These are phyloP conservation scores for Fusarium sp. DNA, from an alignment of 2,329 filamentous ascomycete species.

Conservation along the genomic window DNA sequence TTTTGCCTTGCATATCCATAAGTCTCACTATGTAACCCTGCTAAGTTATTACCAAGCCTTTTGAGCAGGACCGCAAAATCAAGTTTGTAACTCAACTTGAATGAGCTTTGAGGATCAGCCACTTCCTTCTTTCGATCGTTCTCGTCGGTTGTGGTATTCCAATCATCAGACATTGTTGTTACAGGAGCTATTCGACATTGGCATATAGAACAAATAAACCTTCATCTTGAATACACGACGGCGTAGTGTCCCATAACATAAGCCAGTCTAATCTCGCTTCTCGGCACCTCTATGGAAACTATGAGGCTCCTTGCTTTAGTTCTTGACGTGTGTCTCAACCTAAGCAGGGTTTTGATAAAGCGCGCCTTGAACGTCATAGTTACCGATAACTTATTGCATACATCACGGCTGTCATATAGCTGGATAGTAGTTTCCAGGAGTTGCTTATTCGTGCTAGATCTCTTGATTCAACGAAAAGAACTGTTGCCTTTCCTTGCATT, in stretches of 20 bases:
- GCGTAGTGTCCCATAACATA: not conserved
- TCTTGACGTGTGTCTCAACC: not conserved
- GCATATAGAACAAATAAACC: not conserved
- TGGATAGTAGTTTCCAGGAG: not conserved
- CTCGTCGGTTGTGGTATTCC: too few relatives aligned
- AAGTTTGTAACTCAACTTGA: too few relatives aligned
- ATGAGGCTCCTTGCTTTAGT: not conserved
- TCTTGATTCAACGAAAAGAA: not conserved
- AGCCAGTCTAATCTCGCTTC: not conserved
- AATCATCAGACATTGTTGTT: not conserved
- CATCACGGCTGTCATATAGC: not conserved
- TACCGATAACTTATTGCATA: too few relatives aligned
- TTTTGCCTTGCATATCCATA: slow-evolving; percentile 1
- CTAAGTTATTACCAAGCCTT: not conserved
- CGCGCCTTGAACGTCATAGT: too few relatives aligned
- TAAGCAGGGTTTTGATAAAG: not conserved
- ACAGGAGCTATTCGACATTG: too few relatives aligned
- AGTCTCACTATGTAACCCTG: not conserved
- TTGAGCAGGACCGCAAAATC: too few relatives aligned
- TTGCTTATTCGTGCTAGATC: not conserved
- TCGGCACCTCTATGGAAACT: not conserved
- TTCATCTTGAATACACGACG: not conserved
- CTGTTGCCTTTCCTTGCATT: not conserved
- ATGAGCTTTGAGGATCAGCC: too few relatives aligned
- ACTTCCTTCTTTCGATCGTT: too few relatives aligned